Percentiles rank a stretch among this genome's conserved stretches.
These are phyloP conservation scores for Cylindrotheca fusiformis DNA, from an alignment of 108 stramenopile species.

Conservation along the genomic window DNA sequence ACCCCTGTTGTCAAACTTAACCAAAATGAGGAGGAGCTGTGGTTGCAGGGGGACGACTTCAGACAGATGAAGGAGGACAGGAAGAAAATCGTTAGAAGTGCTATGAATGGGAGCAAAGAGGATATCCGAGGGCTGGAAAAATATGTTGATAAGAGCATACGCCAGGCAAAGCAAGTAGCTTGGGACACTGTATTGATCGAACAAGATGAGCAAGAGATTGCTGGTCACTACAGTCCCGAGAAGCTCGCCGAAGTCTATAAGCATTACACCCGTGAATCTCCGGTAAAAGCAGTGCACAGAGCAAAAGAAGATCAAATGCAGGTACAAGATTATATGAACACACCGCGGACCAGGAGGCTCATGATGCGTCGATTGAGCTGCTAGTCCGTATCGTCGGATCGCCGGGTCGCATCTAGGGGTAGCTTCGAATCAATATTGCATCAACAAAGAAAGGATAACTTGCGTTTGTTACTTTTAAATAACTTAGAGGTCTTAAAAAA, in stretches of 20 bases:
- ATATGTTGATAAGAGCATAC: constrained; percentile 18
- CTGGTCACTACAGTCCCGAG: constrained; percentile 22
- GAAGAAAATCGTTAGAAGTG: constrained; percentile 2
- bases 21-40: constrained; percentile 15
- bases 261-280: not conserved
- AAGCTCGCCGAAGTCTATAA: constrained; percentile 19
- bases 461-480: no score
- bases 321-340: constrained; percentile 19
- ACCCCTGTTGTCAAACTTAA: constrained; percentile 1
- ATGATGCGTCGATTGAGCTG: constrained; percentile 21
- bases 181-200: constrained; percentile 32
- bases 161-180: constrained; percentile 13
- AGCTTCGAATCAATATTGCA: no score
- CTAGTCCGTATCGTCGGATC: no score
- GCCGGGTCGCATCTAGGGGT: no score
- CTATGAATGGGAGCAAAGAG: not conserved
- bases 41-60: constrained; percentile 30
- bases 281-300: constrained; percentile 11
- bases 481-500: no score
- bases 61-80: constrained; percentile 19
- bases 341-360: constrained; percentile 12
- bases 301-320: constrained; percentile 10
- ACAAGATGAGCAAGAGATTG: constrained; percentile 32
- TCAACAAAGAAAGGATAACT: no score
- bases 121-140: constrained; percentile 38